phyloP scores from a whole-genome alignment of 176 grass and related monocot species.

The Zoysia japonica region DNA sequence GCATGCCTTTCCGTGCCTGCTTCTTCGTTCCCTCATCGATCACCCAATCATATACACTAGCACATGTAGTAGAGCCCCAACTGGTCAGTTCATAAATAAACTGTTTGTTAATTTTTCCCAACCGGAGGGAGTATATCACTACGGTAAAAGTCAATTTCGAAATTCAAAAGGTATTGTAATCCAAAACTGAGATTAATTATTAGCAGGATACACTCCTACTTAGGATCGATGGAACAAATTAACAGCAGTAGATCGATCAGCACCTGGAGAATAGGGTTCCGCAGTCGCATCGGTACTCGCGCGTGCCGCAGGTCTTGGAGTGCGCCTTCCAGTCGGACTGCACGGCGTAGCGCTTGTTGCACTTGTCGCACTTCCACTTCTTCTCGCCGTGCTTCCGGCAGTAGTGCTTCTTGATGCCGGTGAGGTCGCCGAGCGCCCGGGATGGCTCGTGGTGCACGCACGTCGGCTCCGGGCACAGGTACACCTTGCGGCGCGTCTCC shows the following conservation, averaged over 20 bases:
- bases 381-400: constrained; percentile 97
- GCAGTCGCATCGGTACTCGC: constrained; percentile 92
- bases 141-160: too few species aligned
- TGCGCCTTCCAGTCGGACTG: constrained; percentile 97
- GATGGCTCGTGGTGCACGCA: constrained; percentile 91
- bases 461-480: constrained; percentile 84
- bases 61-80: too few species aligned
- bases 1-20: constrained; percentile 31
- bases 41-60: constrained; percentile 50
- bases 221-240: too few species aligned
- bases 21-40: constrained; percentile 3
- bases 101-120: too few species aligned
- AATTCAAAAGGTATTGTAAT: too few species aligned
- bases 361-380: constrained; percentile 99
- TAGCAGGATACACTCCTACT: too few species aligned
- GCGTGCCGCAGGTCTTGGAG: constrained; percentile 82
- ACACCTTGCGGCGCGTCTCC: constrained; percentile 64
- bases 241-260: too few species aligned
- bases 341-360: constrained; percentile 87
- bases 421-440: constrained; percentile 77
- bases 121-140: too few species aligned
- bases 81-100: too few species aligned
- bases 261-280: constrained; percentile 93
- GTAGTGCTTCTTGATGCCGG: constrained; percentile 91
- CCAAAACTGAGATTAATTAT: too few species aligned